These are phyloP conservation scores for Colletotrichum destructivum DNA, from an alignment of 2,329 filamentous ascomycete genomes.

Conservation along the genomic window DNA sequence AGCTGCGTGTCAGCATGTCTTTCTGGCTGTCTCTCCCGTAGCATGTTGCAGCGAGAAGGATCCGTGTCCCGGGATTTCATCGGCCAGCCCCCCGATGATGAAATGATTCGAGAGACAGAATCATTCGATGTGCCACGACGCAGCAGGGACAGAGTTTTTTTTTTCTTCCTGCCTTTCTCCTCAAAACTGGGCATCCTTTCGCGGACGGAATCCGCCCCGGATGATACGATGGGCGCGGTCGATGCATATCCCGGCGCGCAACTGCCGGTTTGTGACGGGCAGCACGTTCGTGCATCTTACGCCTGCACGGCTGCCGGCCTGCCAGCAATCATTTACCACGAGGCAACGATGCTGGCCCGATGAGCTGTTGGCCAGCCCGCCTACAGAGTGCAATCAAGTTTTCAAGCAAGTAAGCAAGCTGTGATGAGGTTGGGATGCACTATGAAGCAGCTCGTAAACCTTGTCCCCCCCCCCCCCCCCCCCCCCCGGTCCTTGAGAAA, in stretches of 20 bases:
- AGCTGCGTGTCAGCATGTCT: slow-evolving; percentile 26
- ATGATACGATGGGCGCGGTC: not conserved
- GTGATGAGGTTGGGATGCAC: not conserved
- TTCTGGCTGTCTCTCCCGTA: not conserved
- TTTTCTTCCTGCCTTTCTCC: not conserved
- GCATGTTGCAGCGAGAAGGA: slow-evolving; percentile 12
- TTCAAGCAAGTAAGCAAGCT: no score
- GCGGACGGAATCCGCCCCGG: slow-evolving; percentile 1
- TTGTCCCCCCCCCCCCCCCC: no score
- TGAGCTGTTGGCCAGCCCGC: not conserved
- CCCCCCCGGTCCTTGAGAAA: not conserved
- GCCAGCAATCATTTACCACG: not conserved
- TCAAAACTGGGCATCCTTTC: not conserved
- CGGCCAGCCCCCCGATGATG: slow-evolving; percentile 34
- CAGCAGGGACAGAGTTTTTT: not conserved
- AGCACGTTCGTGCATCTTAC: slow-evolving; percentile 8
- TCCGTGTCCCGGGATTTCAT: slow-evolving; percentile 4
- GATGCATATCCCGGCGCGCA: not conserved
- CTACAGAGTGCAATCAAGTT: not conserved
- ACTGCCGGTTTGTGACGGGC: slow-evolving; percentile 8
- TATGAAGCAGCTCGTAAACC: not conserved
- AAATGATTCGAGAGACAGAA: slow-evolving; percentile 9
- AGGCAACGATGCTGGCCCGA: slow-evolving; percentile 2
- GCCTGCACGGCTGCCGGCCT: not conserved
- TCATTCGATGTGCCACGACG: slow-evolving; percentile 15